Base-by-base conservation (phyloP, 1,284 basidiomycete species). In the Tilletiaria anomala region DNA sequence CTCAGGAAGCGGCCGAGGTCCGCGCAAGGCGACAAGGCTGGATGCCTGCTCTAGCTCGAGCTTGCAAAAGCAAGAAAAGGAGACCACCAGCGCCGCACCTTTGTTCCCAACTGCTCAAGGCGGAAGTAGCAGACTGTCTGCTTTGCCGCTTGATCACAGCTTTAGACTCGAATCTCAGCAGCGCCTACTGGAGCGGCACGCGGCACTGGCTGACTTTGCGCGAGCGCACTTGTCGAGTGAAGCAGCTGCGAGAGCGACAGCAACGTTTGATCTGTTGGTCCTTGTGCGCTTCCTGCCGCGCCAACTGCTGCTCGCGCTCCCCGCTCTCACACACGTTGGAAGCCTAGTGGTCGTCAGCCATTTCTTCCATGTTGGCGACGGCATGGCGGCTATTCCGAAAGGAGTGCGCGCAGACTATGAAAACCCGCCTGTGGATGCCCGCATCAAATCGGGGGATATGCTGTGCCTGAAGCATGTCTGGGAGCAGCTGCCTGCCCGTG, bases 261-360 rank as follows among this genome's bases (percentile, higher is more conserved):
- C 23, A 6, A 22, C 38, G 14, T 39, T 39, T 18, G 38, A 39
- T 20, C 29, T 39, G 16, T 12, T 32, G 3, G 6, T 39, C 18
- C 31, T 39, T 20, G 38, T 39, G 10, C 38, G 38, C 2, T 39
- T 39, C 31, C 29, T 39, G 16, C 38, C 38, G 6, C 38, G 38
- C 11, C 8, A 22, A 6, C 26, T 39, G 29, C 20, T 39, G n/a
- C 29, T 22, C 19, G 38, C 23, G 8, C 38, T 15, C 17, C 26
- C 38, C 6, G 38, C 15, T 4, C 23, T 26, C n/a, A 32, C 29
- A 1, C 38, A 39, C 19, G 29, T 16, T 16, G 38, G 38, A 3
- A 26, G 29, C 2, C 29, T 39, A 10, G 15, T 39, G 20, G n/a
- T 39, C 24, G 8, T 39, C 38, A 32, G 29, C 14, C 38, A 39